A percentile compares a stretch with the other conserved stretches of the same genome.
phyloP scores from a whole-genome alignment of 148 eudicot genomes.

The Simmondsia chinensis region DNA sequence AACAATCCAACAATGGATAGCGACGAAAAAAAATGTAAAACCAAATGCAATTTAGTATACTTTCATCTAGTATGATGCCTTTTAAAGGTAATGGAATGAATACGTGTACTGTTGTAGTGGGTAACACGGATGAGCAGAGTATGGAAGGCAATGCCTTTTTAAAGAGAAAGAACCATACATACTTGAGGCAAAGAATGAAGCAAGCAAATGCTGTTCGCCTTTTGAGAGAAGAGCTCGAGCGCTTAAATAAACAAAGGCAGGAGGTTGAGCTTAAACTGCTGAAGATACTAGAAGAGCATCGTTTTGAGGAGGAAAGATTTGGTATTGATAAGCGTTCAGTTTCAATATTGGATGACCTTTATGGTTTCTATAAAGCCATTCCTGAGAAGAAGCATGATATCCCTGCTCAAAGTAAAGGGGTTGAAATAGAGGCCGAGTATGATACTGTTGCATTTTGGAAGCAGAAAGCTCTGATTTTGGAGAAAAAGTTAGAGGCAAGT shows the following conservation, averaged over 20 bases:
- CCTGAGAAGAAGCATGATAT: slow-evolving; percentile 39
- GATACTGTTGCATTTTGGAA: slow-evolving; percentile 74
- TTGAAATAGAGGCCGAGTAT: slow-evolving; percentile 58
- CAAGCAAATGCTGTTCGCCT: slow-evolving; percentile 79
- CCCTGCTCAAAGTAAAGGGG: slow-evolving; percentile 28
- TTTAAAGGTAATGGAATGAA: no score
- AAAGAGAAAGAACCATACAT: no score
- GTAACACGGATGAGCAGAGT: no score
- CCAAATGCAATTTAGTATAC: no score
- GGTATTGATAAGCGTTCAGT: slow-evolving; percentile 45
- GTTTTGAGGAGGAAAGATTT: slow-evolving; percentile 49
- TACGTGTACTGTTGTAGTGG: no score
- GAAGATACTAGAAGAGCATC: slow-evolving; percentile 74
- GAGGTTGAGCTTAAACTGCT: slow-evolving; percentile 69
- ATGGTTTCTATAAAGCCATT: slow-evolving; percentile 40
- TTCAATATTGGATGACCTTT: slow-evolving; percentile 48
- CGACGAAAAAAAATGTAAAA: no score
- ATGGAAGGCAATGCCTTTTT: no score
- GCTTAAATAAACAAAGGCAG: slow-evolving; percentile 57
- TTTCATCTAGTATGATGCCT: no score
- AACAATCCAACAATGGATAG: no score
- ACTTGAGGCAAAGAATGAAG: no score
- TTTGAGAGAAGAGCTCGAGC: slow-evolving; percentile 65
- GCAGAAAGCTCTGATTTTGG: slow-evolving; percentile 45
- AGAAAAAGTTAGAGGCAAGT: slow-evolving; percentile 63